Evolutionary conservation across 139 green algal species (phyloP).

Genomic region (Chlamydomonas applanata): DNA sequence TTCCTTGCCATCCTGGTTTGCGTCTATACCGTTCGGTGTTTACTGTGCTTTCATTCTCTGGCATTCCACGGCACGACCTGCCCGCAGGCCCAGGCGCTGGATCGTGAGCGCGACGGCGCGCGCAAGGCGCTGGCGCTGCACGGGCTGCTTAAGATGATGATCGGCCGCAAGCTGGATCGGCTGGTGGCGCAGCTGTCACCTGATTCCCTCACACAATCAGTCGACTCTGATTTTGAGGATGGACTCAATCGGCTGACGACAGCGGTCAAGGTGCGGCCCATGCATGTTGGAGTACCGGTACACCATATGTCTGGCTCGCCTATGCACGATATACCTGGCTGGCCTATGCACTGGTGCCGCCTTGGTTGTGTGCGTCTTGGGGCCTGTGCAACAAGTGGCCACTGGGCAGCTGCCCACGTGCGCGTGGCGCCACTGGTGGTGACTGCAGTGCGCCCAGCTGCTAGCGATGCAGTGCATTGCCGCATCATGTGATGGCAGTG

Average conservation of each 20-base stretch:
- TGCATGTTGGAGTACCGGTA: background rate
- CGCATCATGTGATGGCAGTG: too few species aligned
- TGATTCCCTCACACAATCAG: conserved; percentile 13
- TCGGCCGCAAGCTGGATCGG: conserved; percentile 28
- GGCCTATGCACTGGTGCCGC: too few species aligned
- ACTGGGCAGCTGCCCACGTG: too few species aligned
- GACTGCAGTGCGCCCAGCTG: too few species aligned
- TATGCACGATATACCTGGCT: too few species aligned
- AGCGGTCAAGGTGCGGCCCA: conserved; percentile 7
- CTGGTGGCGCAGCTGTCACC: conserved; percentile 11
- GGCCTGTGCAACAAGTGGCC: too few species aligned
- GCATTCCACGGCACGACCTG: too few species aligned
- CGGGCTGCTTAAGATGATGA: conserved; percentile 32
- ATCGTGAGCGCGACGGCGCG: conserved; percentile 24
- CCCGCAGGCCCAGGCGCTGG: background rate
- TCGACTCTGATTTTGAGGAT: conserved; percentile 3
- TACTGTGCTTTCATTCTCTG: too few species aligned
- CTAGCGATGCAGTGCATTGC: too few species aligned
- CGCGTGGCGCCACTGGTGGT: too few species aligned
- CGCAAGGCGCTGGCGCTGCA: conserved; percentile 28
- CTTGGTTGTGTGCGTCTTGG: too few species aligned
- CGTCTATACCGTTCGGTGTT: background rate
- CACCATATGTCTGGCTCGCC: too few species aligned
- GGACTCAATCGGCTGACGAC: conserved; percentile 1
- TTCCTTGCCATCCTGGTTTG: background rate